phyloP scores from a whole-genome alignment of 345 rosid species.

The Euphorbia tirucalli region DNA sequence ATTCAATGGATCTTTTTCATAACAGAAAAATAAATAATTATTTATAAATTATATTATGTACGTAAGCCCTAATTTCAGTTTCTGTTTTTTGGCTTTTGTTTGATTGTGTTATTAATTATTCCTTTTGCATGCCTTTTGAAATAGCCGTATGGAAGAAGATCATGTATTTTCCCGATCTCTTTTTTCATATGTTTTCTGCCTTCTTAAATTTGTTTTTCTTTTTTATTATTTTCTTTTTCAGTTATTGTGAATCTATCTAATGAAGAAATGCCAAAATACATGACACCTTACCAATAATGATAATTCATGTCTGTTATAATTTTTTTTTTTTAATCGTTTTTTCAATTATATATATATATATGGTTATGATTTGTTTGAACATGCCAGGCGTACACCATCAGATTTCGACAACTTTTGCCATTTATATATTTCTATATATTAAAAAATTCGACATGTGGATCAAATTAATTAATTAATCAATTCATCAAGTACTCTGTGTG shows the following conservation, averaged over 20 bases:
- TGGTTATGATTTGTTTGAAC: constrained; percentile 3
- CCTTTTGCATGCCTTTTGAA: neutral
- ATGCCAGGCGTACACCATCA: neutral
- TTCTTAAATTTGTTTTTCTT: too few relatives aligned
- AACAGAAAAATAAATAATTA: neutral
- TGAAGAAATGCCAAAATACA: constrained; percentile 14
- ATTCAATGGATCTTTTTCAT: neutral
- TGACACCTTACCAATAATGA: constrained; percentile 9
- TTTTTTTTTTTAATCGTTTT: neutral
- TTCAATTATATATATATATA: neutral
- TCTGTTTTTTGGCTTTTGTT: constrained; percentile 8
- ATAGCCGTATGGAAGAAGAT: too few relatives aligned
- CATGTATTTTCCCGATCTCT: too few relatives aligned
- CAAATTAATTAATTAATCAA: too few relatives aligned
- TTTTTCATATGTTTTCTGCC: too few relatives aligned
- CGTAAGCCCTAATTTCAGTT: constrained; percentile 1
- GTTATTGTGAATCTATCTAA: too few relatives aligned
- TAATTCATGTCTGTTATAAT: neutral
- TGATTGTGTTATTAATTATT: neutral
- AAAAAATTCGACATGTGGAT: too few relatives aligned
- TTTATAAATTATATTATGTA: too few relatives aligned
- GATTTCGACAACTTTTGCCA: neutral
- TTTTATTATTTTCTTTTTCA: too few relatives aligned
- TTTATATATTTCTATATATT: too few relatives aligned
- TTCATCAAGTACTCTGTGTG: too few relatives aligned